phyloP scores from a whole-genome alignment of 2,329 filamentous ascomycete genomes.

The Tolypocladium album region DNA sequence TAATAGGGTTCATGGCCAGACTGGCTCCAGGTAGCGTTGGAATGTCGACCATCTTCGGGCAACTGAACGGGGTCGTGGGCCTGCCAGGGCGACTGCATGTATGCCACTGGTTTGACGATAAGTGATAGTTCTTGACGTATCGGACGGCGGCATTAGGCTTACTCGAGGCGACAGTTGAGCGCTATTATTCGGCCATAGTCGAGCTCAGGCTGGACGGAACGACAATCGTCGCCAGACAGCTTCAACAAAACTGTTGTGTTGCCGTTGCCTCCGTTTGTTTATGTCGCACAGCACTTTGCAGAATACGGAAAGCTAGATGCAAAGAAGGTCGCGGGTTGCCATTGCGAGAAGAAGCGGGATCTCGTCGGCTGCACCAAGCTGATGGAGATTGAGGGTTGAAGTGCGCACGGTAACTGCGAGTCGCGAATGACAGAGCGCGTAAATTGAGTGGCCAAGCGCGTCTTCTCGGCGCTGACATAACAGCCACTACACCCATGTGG shows the following conservation, averaged over 20 bases:
- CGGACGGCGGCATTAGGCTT: constrained; percentile 6
- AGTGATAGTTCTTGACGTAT: not conserved
- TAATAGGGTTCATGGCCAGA: constrained; percentile 33
- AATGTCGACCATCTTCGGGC: not conserved
- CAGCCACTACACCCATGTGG: not conserved
- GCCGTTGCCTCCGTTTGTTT: not conserved
- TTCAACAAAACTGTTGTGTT: not conserved
- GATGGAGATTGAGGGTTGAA: not conserved
- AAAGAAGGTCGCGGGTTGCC: not conserved
- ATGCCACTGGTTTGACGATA: constrained; percentile 11
- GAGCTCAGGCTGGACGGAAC: not conserved
- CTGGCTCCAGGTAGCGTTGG: constrained; percentile 2
- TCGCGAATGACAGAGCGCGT: not conserved
- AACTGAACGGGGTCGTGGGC: constrained; percentile 2
- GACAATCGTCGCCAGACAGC: not conserved
- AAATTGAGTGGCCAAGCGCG: not conserved
- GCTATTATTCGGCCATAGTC: constrained; percentile 20
- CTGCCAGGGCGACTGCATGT: constrained; percentile 13
- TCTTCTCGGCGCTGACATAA: not conserved
- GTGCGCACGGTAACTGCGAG: not conserved
- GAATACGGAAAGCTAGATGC: not conserved
- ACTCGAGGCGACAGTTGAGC: constrained; percentile 16
- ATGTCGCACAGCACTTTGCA: not conserved
- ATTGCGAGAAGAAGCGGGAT: not conserved
- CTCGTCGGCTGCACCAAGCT: not conserved